Evolutionary conservation across 805 yeast genomes (phyloP).

Genomic region (Lipomyces yamadae): DNA sequence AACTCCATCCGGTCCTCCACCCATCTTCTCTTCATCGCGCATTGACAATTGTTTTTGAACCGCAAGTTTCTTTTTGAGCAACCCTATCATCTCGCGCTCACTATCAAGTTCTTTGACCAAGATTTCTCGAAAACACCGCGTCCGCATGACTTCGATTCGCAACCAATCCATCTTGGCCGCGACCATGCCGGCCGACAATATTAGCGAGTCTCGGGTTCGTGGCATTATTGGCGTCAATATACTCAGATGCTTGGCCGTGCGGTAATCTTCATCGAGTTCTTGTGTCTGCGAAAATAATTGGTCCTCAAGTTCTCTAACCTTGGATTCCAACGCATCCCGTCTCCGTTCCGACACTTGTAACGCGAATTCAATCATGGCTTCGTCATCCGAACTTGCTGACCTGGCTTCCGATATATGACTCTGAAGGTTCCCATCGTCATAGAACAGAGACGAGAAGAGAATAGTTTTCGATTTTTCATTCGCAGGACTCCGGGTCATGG

Average conservation of each 20-base stretch:
- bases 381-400: slow-evolving; percentile 6
- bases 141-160: slow-evolving; percentile 58
- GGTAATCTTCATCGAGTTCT: slow-evolving; percentile 49
- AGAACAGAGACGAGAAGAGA: slow-evolving; percentile 22
- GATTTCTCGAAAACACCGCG: slow-evolving; percentile 50
- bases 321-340: slow-evolving; percentile 41
- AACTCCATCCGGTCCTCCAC: neutral
- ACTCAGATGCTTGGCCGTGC: slow-evolving; percentile 49
- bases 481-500: neutral
- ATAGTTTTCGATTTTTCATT: slow-evolving; percentile 11
- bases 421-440: slow-evolving; percentile 16
- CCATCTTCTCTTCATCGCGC: neutral
- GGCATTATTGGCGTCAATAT: slow-evolving; percentile 60
- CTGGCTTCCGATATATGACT: slow-evolving; percentile 15
- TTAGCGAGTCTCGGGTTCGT: slow-evolving; percentile 57
- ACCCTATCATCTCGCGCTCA: slow-evolving; percentile 19
- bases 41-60: neutral
- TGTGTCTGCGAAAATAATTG: slow-evolving; percentile 43
- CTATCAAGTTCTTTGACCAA: slow-evolving; percentile 43
- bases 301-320: slow-evolving; percentile 47
- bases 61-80: slow-evolving; percentile 1
- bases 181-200: slow-evolving; percentile 53
- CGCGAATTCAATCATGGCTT: slow-evolving; percentile 19
- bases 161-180: slow-evolving; percentile 62
- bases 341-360: slow-evolving; percentile 38